Percentiles rank a stretch among this genome's conserved stretches.
Conservation (phyloP, 2,329 filamentous ascomycete species). For the Canariomyces notabilis region DNA sequence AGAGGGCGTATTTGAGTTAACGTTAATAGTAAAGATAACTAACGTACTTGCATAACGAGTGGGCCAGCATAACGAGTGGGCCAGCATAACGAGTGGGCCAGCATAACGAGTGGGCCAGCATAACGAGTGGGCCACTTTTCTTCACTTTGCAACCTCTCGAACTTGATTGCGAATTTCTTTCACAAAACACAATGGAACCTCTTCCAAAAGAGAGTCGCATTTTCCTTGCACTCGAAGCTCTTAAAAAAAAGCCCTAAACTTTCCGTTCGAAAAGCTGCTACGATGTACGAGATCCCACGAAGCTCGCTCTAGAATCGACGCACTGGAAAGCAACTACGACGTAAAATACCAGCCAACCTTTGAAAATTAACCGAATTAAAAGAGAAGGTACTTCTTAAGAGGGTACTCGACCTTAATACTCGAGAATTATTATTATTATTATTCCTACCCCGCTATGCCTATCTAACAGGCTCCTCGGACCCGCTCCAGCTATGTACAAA, state of each 20-base stretch:
- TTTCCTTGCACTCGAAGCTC: neutral
- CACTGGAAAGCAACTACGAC: conserved; percentile 3
- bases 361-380: conserved; percentile 2
- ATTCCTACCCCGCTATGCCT: no score
- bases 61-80: no score
- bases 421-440: no score
- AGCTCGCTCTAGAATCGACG: neutral
- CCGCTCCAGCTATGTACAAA: no score
- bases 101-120: no score
- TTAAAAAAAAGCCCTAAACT: conserved; percentile 1
- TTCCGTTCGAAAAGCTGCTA: conserved; percentile 1
- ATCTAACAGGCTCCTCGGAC: no score
- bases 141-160: neutral
- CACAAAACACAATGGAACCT: neutral
- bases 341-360: neutral
- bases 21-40: no score
- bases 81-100: no score
- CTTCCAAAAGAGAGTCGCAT: neutral
- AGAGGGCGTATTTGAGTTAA: no score
- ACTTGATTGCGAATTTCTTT: neutral
- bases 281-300: neutral
- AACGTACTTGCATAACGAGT: no score
- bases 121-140: neutral
- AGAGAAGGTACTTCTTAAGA: conserved; percentile 1
- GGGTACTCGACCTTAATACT: conserved; percentile 7